Evolutionary conservation across 306 rosid species (phyloP).

Genomic region (Citrullus amarus): DNA sequence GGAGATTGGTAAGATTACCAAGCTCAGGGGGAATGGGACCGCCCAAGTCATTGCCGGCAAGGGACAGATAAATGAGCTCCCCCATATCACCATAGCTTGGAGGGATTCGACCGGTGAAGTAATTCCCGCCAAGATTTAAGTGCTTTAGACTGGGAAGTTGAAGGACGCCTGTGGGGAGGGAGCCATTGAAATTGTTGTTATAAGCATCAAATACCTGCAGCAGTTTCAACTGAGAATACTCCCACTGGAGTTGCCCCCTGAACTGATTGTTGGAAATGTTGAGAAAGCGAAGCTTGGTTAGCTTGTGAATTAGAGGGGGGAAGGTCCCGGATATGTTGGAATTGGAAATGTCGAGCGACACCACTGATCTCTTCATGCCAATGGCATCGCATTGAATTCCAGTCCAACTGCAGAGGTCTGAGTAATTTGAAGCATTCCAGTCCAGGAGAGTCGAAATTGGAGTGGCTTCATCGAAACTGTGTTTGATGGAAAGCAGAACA

Average conservation of each 20-base stretch:
- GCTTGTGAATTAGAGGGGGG: conserved; percentile 32
- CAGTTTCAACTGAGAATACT: too few relatives aligned
- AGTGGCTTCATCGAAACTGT: conserved; percentile 29
- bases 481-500: conserved; percentile 51
- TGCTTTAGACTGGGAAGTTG: conserved; percentile 28
- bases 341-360: conserved; percentile 57
- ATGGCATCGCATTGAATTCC: conserved; percentile 50
- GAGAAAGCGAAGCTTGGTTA: conserved; percentile 33
- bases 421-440: conserved; percentile 51
- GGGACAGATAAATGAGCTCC: conserved; percentile 41
- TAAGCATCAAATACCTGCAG: conserved; percentile 47
- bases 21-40: conserved; percentile 63
- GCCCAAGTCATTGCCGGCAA: conserved; percentile 75
- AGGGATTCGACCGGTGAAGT: conserved; percentile 53
- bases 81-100: conserved; percentile 44
- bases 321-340: conserved; percentile 51
- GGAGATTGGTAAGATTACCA: conserved; percentile 49
- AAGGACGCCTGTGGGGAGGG: conserved; percentile 32
- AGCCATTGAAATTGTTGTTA: conserved; percentile 53
- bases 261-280: conserved; percentile 71
- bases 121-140: conserved; percentile 75
- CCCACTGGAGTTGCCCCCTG: conserved; percentile 28
- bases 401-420: conserved; percentile 59
- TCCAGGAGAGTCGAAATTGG: conserved; percentile 19
- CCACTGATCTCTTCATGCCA: conserved; percentile 15